Evolutionary conservation across 345 rosid genomes (phyloP), one percentile per base, ranked within the genome.

Genomic region (Erodium maritimum): DNA sequence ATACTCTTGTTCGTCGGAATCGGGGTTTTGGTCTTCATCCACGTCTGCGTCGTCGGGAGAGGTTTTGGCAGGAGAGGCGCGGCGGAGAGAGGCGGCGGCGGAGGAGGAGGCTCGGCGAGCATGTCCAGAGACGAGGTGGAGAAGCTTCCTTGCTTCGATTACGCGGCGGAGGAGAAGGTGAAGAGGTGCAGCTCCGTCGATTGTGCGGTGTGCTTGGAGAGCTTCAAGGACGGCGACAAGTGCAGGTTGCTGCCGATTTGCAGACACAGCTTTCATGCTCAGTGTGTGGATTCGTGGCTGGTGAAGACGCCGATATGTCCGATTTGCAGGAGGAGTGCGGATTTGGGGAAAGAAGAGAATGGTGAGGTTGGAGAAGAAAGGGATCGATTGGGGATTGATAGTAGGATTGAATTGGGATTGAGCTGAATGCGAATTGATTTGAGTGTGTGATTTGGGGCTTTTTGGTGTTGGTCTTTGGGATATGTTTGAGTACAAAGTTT

Each of bases 201-300:
- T 61, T 84, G 90, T 60, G 87, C 78, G 2, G 83, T 79, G 23
- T 84, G 90, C 67, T 64, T 84, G 73, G 87, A 81, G 5, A 69
- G 60, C 59, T 77, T 79, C 69, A 70, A 72, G 67, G 55, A 51
- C 19, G 90, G 85, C 11, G 85, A 84, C 9, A 81, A 67, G 71
- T 81, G 90, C 54, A 68, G 87, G 69, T 20, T 70, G 54, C 21
- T 81, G 77, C 87, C 90, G 0, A 9, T 65, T 0, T 82, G 87
- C 60, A 74, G 50, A 17, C 87, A 84, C 60, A 79, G 82, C 63
- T 84, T 84, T 58, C 91, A 82, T 53, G 75, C 80, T 1, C 56
- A 71, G 20, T 79, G 83, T 46, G 69, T 84, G 17, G 87, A 84
- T 68, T 58, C 62, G 0, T 81, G 87, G 87, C 77, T 80, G 52